Conservation (phyloP, 2,329 filamentous ascomycete genomes). For the Penicillium sp. region DNA sequence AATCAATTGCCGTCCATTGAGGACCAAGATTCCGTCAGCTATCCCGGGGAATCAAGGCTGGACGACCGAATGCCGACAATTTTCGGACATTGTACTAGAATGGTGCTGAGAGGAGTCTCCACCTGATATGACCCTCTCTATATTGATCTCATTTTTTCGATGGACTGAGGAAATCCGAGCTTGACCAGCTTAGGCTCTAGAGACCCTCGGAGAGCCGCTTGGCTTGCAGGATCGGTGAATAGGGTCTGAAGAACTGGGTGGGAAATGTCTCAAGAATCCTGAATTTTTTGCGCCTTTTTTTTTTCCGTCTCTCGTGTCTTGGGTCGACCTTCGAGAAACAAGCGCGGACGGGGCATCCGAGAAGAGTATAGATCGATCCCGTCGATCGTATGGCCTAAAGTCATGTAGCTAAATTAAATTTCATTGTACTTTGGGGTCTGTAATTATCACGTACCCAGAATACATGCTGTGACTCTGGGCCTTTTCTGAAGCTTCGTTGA, state of each 20-base stretch:
- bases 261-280: constrained; percentile 1
- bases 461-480: constrained; percentile 15
- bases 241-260: not conserved
- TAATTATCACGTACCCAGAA: constrained; percentile 13
- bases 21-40: constrained; percentile 2
- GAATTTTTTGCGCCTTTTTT: not conserved
- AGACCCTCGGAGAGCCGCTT: not conserved
- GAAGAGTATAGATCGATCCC: constrained; percentile 23
- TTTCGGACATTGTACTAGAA: constrained; percentile 8
- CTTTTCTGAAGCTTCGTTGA: constrained; percentile 18
- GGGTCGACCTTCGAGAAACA: constrained; percentile 1
- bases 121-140: not conserved
- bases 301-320: constrained; percentile 1
- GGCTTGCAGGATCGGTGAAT: not conserved
- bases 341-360: constrained; percentile 13
- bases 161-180: not conserved
- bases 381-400: constrained; percentile 22
- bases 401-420: constrained; percentile 14
- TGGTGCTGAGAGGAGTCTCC: not conserved
- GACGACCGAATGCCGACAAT: constrained; percentile 6
- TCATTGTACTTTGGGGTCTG: constrained; percentile 11
- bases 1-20: constrained; percentile 10
- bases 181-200: not conserved
- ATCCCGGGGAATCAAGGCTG: not conserved
- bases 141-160: constrained; percentile 10